phyloP scores from a whole-genome alignment of 2,329 filamentous ascomycete genomes.

The Rhinocladiella mackenziei region DNA sequence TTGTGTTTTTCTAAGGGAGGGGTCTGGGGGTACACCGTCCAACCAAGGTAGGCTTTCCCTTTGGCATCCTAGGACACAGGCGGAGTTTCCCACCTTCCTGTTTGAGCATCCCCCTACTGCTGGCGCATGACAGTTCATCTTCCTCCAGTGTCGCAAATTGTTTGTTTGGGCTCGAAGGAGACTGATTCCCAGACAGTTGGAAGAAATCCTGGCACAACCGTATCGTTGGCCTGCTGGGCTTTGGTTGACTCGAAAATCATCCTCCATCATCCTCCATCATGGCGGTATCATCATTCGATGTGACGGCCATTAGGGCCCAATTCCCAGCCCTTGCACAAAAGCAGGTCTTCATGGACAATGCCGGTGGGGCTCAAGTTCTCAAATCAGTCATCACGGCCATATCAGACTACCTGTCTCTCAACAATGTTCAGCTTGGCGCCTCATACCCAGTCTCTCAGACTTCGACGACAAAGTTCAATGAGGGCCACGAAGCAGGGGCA shows the following conservation, averaged over 20 bases:
- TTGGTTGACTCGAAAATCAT: neutral
- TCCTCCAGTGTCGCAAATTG: too few relatives aligned
- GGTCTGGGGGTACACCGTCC: too few relatives aligned
- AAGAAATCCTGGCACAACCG: too few relatives aligned
- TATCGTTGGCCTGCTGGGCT: too few relatives aligned
- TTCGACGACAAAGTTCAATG: slow-evolving; percentile 57
- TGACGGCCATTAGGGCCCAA: slow-evolving; percentile 53
- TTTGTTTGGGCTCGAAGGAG: too few relatives aligned
- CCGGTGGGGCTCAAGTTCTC: slow-evolving; percentile 68
- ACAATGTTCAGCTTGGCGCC: slow-evolving; percentile 72
- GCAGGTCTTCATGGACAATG: slow-evolving; percentile 74
- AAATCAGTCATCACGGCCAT: slow-evolving; percentile 64
- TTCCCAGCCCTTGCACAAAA: slow-evolving; percentile 66
- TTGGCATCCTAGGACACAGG: neutral
- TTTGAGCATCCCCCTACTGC: neutral
- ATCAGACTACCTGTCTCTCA: slow-evolving; percentile 60
- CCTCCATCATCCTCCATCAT: slow-evolving; percentile 6
- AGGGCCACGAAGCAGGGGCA: slow-evolving; percentile 62
- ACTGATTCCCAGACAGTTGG: too few relatives aligned
- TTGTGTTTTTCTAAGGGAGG: too few relatives aligned
- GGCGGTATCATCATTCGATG: slow-evolving; percentile 45
- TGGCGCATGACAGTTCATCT: too few relatives aligned
- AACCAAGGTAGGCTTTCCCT: too few relatives aligned
- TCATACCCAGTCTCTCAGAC: slow-evolving; percentile 59
- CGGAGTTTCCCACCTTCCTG: slow-evolving; percentile 4